Conservation (phyloP, 2,329 filamentous ascomycete species). For the Penicillium freii region DNA sequence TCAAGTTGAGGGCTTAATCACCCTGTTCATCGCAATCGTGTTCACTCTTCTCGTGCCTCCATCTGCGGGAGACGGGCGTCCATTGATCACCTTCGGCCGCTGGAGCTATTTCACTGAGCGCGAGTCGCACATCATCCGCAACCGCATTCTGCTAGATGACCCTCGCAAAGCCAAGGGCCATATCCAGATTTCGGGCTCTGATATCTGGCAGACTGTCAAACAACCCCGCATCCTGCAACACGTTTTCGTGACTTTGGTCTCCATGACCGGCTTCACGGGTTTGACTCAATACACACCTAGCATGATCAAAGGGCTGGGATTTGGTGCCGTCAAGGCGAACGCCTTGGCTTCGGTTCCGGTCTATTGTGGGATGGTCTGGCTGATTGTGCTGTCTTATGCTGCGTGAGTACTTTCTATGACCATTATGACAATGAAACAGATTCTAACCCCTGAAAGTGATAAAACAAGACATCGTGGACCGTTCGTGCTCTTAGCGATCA, state of each 20-base stretch:
- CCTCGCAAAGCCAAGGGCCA: conserved; percentile 40
- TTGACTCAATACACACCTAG: conserved; percentile 55
- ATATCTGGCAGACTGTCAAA: conserved; percentile 37
- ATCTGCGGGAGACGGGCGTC: conserved; percentile 36
- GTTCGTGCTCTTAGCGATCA: conserved; percentile 34
- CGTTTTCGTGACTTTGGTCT: conserved; percentile 49
- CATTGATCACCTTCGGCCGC: conserved; percentile 36
- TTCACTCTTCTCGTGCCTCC: conserved; percentile 45
- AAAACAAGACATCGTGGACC: conserved; percentile 35
- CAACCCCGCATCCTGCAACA: conserved; percentile 57
- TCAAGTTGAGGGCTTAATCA: conserved; percentile 54
- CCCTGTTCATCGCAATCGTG: conserved; percentile 43
- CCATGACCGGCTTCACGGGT: conserved; percentile 50
- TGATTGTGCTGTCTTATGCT: conserved; percentile 26
- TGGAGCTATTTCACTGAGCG: conserved; percentile 47
- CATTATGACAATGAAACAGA: neutral
- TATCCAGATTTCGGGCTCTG: conserved; percentile 37
- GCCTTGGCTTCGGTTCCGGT: conserved; percentile 55
- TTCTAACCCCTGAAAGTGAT: conserved; percentile 26
- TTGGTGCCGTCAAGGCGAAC: conserved; percentile 49
- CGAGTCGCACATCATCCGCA: conserved; percentile 44
- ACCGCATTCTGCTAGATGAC: conserved; percentile 47
- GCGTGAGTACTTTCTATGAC: conserved; percentile 18
- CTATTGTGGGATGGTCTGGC: conserved; percentile 30
- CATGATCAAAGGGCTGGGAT: conserved; percentile 56